Evolutionary conservation across 2,329 filamentous ascomycete genomes (phyloP), one percentile per base, ranked within the genome.

Genomic region (Colletotrichum filicis): DNA sequence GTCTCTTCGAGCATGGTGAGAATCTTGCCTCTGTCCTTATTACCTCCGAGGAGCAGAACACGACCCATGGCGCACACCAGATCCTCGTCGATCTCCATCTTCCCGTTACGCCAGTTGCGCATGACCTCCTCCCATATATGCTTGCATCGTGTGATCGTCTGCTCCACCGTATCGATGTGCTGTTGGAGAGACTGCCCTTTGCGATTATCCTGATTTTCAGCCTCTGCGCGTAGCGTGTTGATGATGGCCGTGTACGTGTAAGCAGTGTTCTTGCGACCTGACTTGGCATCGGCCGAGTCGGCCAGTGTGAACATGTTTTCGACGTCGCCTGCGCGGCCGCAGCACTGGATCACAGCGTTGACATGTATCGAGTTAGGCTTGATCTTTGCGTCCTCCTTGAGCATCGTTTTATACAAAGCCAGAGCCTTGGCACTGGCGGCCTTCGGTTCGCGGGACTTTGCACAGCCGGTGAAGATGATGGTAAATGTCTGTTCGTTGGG

Each of bases 271-370:
- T 91, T 85, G 37, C 90, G 88, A 0, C 87, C 60, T 19, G 42
- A 65, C 0, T 91, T 83, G 16, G 92, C 88, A 19, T 95, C 92
- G 70, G 96, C 88, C 37, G 92, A 91, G n/a, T 90, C 88, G 56
- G 92, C 90, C 75, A 98, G 88, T 67, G 89, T 88, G 87, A 97
- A 97, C 76, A 98, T 84, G 19, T 92, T 90, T 76, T 98, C 95
- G 81, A 97, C 87, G 79, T 98, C 92, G 14, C 87, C 81, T 4
- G 93, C 92, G 70, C 90, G 88, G 60, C 92, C 89, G 80, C 95
- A 98, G 9, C 97, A 93, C 71, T 92, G 91, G 57, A 99, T 85
- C n/a, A 95, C 90, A 11, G 95, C 94, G 80, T 99, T 99, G 75
- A 94, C 91, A 79, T 98, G 97, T 69, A 94, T 93, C 46, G 92